A percentile compares a stretch with the other conserved stretches of the same genome.
phyloP scores from a whole-genome alignment of 108 stramenopile species.

The Fistulifera solaris region DNA sequence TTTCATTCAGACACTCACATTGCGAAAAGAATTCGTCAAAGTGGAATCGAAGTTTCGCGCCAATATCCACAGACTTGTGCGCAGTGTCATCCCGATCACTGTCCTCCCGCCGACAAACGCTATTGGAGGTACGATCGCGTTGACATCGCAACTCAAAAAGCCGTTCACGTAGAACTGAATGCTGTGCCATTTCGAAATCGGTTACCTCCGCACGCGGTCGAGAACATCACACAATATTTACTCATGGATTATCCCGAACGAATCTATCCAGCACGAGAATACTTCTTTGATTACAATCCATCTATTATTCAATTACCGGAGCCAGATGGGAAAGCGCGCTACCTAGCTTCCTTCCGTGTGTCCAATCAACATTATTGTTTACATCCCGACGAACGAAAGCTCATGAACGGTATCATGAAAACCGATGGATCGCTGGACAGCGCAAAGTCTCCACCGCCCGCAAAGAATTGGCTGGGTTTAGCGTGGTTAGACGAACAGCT shows the following conservation, averaged over 20 bases:
- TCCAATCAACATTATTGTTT: slow-evolving; percentile 13
- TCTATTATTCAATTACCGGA: slow-evolving; percentile 7
- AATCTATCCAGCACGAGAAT: slow-evolving; percentile 9
- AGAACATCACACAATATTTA: slow-evolving; percentile 1
- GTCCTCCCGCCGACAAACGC: background rate
- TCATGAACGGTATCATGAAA: background rate
- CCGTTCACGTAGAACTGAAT: background rate
- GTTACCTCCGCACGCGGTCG: background rate
- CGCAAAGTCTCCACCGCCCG: background rate
- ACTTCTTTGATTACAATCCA: slow-evolving; percentile 16
- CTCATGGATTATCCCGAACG: background rate
- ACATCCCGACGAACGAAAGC: slow-evolving; percentile 6
- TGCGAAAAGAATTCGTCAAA: background rate
- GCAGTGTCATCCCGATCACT: no score
- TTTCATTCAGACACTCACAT: background rate
- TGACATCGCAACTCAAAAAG: background rate
- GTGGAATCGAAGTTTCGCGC: no score
- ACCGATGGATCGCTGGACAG: background rate
- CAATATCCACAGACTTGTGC: no score
- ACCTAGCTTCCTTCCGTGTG: slow-evolving; percentile 11
- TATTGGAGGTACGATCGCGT: slow-evolving; percentile 4
- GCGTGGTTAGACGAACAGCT: slow-evolving; percentile 3
- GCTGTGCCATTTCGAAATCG: background rate
- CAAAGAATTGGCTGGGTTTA: slow-evolving; percentile 5
- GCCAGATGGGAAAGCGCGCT: background rate